phyloP scores from a whole-genome alignment of 768 basidiomycete genomes.

The Auricularia sp. region DNA sequence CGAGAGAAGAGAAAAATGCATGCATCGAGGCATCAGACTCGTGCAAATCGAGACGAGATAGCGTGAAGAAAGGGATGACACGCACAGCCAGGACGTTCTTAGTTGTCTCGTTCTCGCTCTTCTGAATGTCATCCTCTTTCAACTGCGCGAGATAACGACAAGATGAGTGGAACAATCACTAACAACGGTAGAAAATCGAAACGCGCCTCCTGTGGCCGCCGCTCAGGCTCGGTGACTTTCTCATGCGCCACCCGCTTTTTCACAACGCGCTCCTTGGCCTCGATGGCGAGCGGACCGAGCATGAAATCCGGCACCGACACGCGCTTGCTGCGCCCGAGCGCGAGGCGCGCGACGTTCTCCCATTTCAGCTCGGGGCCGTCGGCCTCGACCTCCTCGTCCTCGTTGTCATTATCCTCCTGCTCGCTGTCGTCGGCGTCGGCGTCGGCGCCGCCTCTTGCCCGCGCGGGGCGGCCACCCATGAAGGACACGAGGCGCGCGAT shows the following conservation, averaged over 20 bases:
- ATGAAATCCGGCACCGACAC: slow-evolving; percentile 82
- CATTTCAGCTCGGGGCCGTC: slow-evolving; percentile 51
- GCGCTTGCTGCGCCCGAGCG: slow-evolving; percentile 67
- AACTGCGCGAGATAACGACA: slow-evolving; percentile 22
- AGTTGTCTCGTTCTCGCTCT: slow-evolving; percentile 81
- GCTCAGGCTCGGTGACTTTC: slow-evolving; percentile 57
- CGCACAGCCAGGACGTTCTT: slow-evolving; percentile 71
- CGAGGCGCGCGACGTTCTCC: slow-evolving; percentile 78
- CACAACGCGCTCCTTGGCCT: slow-evolving; percentile 64
- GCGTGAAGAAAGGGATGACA: neutral
- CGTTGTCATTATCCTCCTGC: slow-evolving; percentile 26
- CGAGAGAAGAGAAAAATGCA: too few species aligned
- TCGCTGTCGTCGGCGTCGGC: slow-evolving; percentile 30
- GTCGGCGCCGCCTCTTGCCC: slow-evolving; percentile 12
- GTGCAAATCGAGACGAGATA: too few species aligned
- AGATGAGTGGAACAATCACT: neutral
- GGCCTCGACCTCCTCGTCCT: slow-evolving; percentile 32
- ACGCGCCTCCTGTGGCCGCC: slow-evolving; percentile 56
- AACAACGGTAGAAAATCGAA: neutral
- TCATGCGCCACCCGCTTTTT: slow-evolving; percentile 58
- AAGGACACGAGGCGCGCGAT: slow-evolving; percentile 60
- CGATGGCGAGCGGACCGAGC: slow-evolving; percentile 82
- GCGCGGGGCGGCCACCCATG: slow-evolving; percentile 57
- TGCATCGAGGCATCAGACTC: too few species aligned
- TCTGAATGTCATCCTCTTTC: slow-evolving; percentile 69